Percentiles rank a stretch among this genome's conserved stretches.
phyloP scores from a whole-genome alignment of 768 basidiomycete species.

The Fistulinella prunicolor region DNA sequence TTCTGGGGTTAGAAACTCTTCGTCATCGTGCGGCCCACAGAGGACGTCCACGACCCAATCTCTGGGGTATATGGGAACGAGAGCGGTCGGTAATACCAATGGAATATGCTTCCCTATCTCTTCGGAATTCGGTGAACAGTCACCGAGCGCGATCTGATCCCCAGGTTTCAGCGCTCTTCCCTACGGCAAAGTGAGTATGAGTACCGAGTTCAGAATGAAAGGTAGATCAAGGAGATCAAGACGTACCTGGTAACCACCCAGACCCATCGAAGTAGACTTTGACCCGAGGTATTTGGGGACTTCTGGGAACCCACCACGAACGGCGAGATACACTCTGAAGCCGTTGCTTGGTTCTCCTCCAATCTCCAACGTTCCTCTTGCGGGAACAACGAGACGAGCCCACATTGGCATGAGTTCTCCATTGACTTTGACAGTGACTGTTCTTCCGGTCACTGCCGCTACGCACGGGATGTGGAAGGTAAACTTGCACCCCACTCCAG shows the following conservation, averaged over 20 bases:
- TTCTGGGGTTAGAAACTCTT: constrained; percentile 47
- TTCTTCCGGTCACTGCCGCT: constrained; percentile 55
- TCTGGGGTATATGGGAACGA: constrained; percentile 44
- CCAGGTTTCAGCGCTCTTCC: constrained; percentile 51
- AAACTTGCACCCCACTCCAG: constrained; percentile 42
- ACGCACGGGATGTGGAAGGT: constrained; percentile 49
- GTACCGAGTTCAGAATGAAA: constrained; percentile 1
- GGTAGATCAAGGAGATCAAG: not conserved
- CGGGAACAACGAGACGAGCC: constrained; percentile 46
- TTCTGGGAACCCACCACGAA: constrained; percentile 59
- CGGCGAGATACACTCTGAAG: constrained; percentile 52
- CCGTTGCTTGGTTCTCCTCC: constrained; percentile 35
- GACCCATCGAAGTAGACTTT: constrained; percentile 61
- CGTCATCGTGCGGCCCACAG: constrained; percentile 61
- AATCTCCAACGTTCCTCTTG: constrained; percentile 42
- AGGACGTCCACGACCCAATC: constrained; percentile 55
- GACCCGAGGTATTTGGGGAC: constrained; percentile 57
- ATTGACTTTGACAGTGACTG: constrained; percentile 42
- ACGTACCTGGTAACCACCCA: constrained; percentile 57
- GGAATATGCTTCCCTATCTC: constrained; percentile 9
- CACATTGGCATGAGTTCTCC: constrained; percentile 42
- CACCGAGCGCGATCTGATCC: constrained; percentile 46
- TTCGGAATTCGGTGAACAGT: constrained; percentile 23
- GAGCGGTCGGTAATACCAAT: constrained; percentile 22
- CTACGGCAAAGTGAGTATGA: constrained; percentile 28